Evolutionary conservation across 2,329 filamentous ascomycete species (phyloP).

Genomic region (Diaporthe eres): DNA sequence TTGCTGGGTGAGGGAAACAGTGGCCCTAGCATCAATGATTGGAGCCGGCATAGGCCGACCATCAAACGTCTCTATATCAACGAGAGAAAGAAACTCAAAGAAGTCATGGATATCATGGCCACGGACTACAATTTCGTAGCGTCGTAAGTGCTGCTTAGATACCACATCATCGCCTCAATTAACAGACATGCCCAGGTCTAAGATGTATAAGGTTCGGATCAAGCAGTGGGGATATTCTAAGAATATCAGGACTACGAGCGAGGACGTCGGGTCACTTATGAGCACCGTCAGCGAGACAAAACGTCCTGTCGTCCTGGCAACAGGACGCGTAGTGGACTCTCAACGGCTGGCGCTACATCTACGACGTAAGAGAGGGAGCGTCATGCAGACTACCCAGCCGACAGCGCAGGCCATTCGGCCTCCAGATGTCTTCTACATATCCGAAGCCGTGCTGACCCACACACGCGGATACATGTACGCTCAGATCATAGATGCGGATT

Average conservation of each 20-base stretch:
- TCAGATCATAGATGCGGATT: neutral
- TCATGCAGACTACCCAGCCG: neutral
- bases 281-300: slow-evolving; percentile 7
- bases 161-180: neutral
- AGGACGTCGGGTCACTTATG: slow-evolving; percentile 36
- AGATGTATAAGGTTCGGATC: slow-evolving; percentile 40
- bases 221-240: slow-evolving; percentile 40
- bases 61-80: slow-evolving; percentile 44
- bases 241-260: slow-evolving; percentile 38
- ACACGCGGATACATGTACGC: slow-evolving; percentile 31
- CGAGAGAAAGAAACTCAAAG: slow-evolving; percentile 42
- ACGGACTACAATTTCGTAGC: slow-evolving; percentile 42
- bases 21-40: slow-evolving; percentile 41
- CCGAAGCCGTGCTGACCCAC: slow-evolving; percentile 29
- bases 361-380: slow-evolving; percentile 28
- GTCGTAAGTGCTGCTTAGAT: slow-evolving; percentile 40
- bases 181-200: slow-evolving; percentile 36
- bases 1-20: neutral
- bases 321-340: slow-evolving; percentile 34
- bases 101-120: slow-evolving; percentile 44
- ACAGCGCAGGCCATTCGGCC: slow-evolving; percentile 9
- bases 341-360: slow-evolving; percentile 37
- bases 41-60: slow-evolving; percentile 41
- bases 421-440: slow-evolving; percentile 34
- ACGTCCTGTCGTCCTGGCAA: slow-evolving; percentile 32